phyloP scores from a whole-genome alignment of 225 moss, liverwort and hornwort species.

The Rhytidiadelphus loreus region DNA sequence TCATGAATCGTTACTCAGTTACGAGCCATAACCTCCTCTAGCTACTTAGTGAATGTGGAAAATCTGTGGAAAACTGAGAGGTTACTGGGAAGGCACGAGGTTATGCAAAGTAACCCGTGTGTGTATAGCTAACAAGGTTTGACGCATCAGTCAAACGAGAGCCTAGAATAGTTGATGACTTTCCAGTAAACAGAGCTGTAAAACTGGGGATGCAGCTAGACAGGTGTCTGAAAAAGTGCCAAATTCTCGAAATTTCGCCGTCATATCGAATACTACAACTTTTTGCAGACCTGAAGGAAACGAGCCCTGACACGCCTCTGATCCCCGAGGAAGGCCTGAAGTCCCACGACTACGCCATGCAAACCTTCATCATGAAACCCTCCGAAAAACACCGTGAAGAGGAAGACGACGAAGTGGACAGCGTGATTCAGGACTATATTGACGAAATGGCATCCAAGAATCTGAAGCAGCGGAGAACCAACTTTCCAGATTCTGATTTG shows the following conservation, averaged over 20 bases:
- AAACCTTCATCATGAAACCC: not conserved
- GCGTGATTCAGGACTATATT: constrained; percentile 7
- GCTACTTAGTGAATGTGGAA: not conserved
- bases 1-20: not conserved
- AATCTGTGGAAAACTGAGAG: not conserved
- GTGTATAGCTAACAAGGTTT: not conserved
- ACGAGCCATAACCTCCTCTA: not conserved
- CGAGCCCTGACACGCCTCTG: not conserved
- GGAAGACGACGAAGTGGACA: not conserved
- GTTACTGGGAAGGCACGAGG: not conserved
- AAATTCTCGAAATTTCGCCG: not conserved
- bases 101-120: not conserved
- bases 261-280: not conserved
- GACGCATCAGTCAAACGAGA: not conserved
- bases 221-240: not conserved
- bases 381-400: not conserved
- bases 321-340: not conserved
- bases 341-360: constrained; percentile 11
- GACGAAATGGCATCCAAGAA: not conserved
- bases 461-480: not conserved
- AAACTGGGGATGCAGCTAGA: not conserved
- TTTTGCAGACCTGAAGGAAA: not conserved
- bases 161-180: not conserved
- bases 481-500: not conserved
- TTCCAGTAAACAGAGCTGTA: not conserved